A percentile compares a stretch with the other conserved stretches of the same genome.
These are phyloP conservation scores for Calonectria pseudoreteaudii DNA, from an alignment of 2,329 filamentous ascomycete species.

Conservation along the genomic window DNA sequence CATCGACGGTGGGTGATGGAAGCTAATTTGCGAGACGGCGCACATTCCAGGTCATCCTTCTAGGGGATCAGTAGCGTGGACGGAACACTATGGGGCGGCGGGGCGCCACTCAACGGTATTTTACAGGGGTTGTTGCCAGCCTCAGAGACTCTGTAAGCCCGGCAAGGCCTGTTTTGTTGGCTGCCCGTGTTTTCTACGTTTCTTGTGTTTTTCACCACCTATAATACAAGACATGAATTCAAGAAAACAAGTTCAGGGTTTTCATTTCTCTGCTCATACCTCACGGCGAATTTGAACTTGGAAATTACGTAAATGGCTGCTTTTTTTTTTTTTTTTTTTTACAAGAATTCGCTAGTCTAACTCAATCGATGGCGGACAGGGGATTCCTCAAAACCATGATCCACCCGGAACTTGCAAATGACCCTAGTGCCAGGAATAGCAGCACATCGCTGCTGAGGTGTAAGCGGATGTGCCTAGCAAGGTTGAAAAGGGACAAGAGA, in stretches of 20 bases:
- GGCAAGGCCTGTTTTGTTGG: neutral
- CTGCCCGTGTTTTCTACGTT: neutral
- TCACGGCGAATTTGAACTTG: neutral
- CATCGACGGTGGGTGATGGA: neutral
- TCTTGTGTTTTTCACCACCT: neutral
- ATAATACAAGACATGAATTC: neutral
- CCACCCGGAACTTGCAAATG: neutral
- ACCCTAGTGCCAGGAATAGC: neutral
- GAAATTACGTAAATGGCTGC: no score
- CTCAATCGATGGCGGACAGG: neutral
- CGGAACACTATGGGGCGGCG: neutral
- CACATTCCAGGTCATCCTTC: neutral
- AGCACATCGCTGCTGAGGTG: neutral
- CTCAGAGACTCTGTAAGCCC: neutral
- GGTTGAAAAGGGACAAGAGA: neutral
- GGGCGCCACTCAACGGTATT: neutral
- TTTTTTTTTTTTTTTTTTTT: no score
- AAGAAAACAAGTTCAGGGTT: neutral
- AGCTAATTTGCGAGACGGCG: constrained; percentile 4
- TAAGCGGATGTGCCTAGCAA: neutral
- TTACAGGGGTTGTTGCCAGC: constrained; percentile 1
- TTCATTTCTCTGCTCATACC: neutral
- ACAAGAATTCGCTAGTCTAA: neutral
- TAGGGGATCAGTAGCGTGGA: neutral
- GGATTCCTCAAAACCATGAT: neutral